Conservation (phyloP, 2,329 filamentous ascomycete genomes). For the Penicillium glabrum region DNA sequence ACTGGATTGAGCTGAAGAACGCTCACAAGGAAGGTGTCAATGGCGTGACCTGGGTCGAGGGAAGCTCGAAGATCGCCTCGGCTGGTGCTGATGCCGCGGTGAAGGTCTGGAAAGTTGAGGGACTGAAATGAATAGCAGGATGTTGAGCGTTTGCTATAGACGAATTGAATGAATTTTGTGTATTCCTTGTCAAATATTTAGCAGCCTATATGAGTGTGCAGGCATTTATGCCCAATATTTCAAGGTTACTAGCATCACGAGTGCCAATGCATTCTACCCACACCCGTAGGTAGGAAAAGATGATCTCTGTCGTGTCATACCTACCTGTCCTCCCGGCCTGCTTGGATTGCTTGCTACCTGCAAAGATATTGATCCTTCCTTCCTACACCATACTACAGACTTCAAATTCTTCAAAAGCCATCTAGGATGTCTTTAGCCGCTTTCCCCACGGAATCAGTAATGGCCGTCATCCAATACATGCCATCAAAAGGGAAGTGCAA, state of each 20-base stretch:
- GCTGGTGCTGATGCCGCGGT: slow-evolving; percentile 84
- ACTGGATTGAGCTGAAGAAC: slow-evolving; percentile 78
- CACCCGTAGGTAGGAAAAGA: too few species aligned
- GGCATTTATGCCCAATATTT: not conserved
- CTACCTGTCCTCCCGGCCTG: not conserved
- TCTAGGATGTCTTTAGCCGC: not conserved
- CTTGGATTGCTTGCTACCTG: not conserved
- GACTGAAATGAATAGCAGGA: slow-evolving; percentile 39
- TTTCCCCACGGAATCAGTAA: not conserved
- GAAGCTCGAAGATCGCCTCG: slow-evolving; percentile 67
- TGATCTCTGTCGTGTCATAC: not conserved
- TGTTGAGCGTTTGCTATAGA: not conserved
- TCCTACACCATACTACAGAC: not conserved
- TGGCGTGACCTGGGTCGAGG: slow-evolving; percentile 76
- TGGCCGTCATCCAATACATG: not conserved
- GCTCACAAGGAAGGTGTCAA: slow-evolving; percentile 96
- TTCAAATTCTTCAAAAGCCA: not conserved
- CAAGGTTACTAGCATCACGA: not conserved
- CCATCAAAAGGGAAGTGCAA: not conserved
- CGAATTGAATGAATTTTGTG: not conserved
- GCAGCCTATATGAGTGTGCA: not conserved
- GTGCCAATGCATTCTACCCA: not conserved
- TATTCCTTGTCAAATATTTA: not conserved
- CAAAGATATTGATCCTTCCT: not conserved
- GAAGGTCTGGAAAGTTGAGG: slow-evolving; percentile 78